A percentile compares a stretch with the other conserved stretches of the same genome.
Conservation (phyloP, 1,284 basidiomycete species). For the Pascua guehoae region DNA sequence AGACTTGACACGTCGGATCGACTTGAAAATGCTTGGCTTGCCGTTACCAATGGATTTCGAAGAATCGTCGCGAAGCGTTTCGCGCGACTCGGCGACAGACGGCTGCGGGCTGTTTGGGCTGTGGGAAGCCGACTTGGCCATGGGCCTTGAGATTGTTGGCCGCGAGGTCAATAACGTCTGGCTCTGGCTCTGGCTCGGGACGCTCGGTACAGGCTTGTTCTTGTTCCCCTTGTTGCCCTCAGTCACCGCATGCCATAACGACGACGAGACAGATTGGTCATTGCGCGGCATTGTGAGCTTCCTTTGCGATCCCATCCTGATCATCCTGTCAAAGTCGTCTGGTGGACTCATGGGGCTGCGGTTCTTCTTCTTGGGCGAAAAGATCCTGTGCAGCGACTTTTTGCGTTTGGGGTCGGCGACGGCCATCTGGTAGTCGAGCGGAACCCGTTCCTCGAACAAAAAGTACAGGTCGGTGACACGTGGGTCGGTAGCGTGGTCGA, state of each 20-base stretch:
- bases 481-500: constrained; percentile 46
- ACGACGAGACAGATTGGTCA: constrained; percentile 18
- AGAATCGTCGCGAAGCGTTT: too few species aligned
- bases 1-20: constrained; percentile 28
- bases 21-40: constrained; percentile 37
- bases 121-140: too few species aligned
- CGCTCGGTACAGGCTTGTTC: too few species aligned
- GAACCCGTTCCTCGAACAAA: constrained; percentile 83
- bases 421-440: constrained; percentile 74
- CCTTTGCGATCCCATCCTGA: constrained; percentile 43
- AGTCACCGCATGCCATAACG: constrained; percentile 29
- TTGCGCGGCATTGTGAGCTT: constrained; percentile 27
- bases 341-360: constrained; percentile 3
- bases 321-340: constrained; percentile 72
- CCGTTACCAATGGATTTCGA: constrained; percentile 20
- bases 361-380: constrained; percentile 36
- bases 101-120: too few species aligned
- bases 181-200: too few species aligned
- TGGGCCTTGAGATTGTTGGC: too few species aligned
- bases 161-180: too few species aligned
- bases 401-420: constrained; percentile 56
- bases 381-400: constrained; percentile 42
- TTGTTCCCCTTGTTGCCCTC: background rate
- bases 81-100: too few species aligned
- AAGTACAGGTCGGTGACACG: constrained; percentile 61